Evolutionary conservation across 2,329 filamentous ascomycete species (phyloP).

Genomic region (Neonectria coccinea): DNA sequence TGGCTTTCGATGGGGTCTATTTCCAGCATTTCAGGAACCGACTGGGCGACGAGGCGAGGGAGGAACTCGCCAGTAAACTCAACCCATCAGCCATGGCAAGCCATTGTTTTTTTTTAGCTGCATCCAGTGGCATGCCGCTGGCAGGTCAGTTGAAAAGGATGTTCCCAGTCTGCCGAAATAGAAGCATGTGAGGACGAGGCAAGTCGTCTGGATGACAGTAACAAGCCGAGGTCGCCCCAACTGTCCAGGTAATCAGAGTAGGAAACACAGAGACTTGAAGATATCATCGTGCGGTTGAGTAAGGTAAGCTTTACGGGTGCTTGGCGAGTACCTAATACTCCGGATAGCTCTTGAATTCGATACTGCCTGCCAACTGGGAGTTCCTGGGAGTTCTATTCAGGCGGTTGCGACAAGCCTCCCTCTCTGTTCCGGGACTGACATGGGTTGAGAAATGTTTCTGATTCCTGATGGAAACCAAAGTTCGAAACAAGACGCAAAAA

Average conservation of each 20-base stretch:
- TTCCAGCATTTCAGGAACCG: constrained; percentile 9
- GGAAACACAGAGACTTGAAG: not conserved
- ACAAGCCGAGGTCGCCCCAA: not conserved
- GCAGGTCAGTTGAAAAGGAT: not conserved
- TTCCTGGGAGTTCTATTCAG: not conserved
- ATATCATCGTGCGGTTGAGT: not conserved
- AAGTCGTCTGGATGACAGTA: not conserved
- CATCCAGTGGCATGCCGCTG: not conserved
- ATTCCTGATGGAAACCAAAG: constrained; percentile 7
- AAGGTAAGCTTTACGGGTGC: not conserved
- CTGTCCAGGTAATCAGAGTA: not conserved
- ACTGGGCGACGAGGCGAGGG: not conserved
- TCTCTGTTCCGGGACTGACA: not conserved
- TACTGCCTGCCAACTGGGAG: not conserved
- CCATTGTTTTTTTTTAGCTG: not conserved
- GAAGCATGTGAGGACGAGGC: constrained; percentile 15
- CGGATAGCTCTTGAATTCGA: not conserved
- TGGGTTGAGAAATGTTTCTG: not conserved
- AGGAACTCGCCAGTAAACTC: constrained; percentile 13
- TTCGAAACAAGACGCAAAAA: constrained; percentile 18
- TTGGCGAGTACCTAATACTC: not conserved
- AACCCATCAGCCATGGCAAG: constrained; percentile 8
- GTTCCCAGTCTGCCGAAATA: not conserved
- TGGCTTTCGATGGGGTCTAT: constrained; percentile 15
- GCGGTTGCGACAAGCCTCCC: constrained; percentile 2